These are phyloP conservation scores for Spathaspora hagerdaliae DNA, from an alignment of 805 yeast genomes.

Conservation along the genomic window DNA sequence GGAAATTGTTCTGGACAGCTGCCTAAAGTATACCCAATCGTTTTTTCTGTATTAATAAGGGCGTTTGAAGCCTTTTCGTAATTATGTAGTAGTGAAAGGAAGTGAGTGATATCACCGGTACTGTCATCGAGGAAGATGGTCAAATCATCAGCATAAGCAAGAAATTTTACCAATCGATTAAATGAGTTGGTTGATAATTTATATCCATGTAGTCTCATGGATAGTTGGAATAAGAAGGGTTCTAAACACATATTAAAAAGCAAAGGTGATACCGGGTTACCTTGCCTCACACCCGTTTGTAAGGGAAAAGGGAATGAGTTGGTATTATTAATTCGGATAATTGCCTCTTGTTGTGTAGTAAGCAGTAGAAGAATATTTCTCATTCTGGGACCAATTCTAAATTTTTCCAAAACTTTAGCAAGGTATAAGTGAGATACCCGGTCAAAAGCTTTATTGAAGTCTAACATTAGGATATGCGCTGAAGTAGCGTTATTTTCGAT, in stretches of 20 bases:
- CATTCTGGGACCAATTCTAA: neutral
- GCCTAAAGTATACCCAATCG: neutral
- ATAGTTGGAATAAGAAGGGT: neutral
- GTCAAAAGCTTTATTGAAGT: slow-evolving; percentile 1
- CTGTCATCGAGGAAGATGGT: neutral
- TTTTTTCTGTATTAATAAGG: neutral
- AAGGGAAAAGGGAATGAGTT: neutral
- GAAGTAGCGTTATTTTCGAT: neutral
- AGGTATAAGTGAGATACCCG: neutral
- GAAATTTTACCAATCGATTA: neutral
- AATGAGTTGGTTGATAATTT: neutral
- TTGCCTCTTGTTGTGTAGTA: neutral
- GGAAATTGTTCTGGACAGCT: neutral
- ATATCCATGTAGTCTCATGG: neutral
- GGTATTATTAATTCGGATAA: neutral
- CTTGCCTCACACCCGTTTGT: neutral
- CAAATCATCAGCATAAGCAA: slow-evolving; percentile 1
- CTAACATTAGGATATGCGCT: neutral
- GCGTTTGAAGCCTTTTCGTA: neutral
- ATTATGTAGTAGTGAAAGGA: neutral
- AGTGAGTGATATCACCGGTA: neutral
- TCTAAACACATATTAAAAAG: neutral
- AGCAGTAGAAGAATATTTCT: neutral
- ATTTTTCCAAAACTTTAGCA: neutral
- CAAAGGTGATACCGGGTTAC: slow-evolving; percentile 1